Percentiles rank a stretch among this genome's conserved stretches.
Evolutionary conservation across 1,139 yeast species (phyloP).

Genomic region (Pichia sp.): DNA sequence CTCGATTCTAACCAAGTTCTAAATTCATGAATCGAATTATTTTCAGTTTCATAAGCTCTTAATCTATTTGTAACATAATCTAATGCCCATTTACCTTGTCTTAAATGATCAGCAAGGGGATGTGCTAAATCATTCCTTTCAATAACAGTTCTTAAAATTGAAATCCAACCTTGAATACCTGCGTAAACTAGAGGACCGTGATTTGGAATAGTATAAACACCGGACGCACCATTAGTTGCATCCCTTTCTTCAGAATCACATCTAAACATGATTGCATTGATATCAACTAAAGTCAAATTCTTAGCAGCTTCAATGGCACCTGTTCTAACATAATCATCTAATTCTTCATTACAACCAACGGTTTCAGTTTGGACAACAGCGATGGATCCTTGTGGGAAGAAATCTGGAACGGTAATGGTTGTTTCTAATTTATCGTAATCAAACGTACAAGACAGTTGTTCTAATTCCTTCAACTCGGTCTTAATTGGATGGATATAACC

Average conservation of each 20-base stretch:
- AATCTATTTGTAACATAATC: constrained; percentile 71
- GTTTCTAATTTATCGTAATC: constrained; percentile 44
- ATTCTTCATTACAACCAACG: constrained; percentile 52
- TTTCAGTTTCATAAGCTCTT: constrained; percentile 43
- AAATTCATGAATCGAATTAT: constrained; percentile 37
- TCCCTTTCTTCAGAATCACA: constrained; percentile 91
- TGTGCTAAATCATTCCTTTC: constrained; percentile 77
- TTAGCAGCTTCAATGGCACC: constrained; percentile 77
- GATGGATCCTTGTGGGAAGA: constrained; percentile 88
- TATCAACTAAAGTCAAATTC: constrained; percentile 60
- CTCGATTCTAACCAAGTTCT: constrained; percentile 70
- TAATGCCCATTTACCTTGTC: constrained; percentile 88
- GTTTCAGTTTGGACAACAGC: constrained; percentile 74
- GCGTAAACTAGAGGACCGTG: constrained; percentile 78
- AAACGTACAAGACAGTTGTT: constrained; percentile 46
- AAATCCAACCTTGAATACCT: constrained; percentile 92
- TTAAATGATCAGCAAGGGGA: constrained; percentile 74
- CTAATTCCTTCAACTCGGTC: constrained; percentile 53
- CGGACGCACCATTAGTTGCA: constrained; percentile 65
- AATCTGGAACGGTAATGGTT: constrained; percentile 50
- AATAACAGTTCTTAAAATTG: constrained; percentile 62
- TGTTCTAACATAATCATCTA: constrained; percentile 62
- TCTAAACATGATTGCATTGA: constrained; percentile 72
- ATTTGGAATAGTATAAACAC: constrained; percentile 72
- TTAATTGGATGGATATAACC: constrained; percentile 57